Evolutionary conservation across 2,329 filamentous ascomycete genomes (phyloP).

Genomic region (Colletotrichum caudatum): DNA sequence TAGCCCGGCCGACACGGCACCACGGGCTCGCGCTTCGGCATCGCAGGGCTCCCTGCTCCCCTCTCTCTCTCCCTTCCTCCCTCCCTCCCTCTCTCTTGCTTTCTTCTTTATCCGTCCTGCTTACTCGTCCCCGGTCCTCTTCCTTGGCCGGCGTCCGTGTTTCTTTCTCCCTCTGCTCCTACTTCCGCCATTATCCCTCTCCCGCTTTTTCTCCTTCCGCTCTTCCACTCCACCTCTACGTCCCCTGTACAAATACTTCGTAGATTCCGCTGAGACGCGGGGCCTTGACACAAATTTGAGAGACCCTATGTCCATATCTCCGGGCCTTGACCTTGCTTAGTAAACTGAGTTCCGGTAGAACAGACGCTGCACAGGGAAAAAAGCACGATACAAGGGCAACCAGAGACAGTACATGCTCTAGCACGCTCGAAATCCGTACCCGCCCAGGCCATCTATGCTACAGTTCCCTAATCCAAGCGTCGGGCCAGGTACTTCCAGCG

Average conservation of each 20-base stretch:
- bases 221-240: conserved; percentile 7
- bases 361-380: conserved; percentile 10
- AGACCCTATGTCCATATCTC: conserved; percentile 13
- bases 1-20: conserved; percentile 37
- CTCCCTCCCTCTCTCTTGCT: neutral
- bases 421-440: conserved; percentile 19
- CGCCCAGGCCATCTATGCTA: conserved; percentile 23
- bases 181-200: conserved; percentile 3
- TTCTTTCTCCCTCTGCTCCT: conserved; percentile 9
- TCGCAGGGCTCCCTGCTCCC: conserved; percentile 29
- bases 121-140: neutral
- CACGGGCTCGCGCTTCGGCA: conserved; percentile 32
- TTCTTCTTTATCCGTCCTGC: conserved; percentile 3
- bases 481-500: conserved; percentile 33
- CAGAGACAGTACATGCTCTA: conserved; percentile 33
- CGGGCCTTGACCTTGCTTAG: neutral
- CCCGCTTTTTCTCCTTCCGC: neutral
- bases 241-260: neutral
- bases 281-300: neutral
- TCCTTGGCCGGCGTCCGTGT: neutral
- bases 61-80: neutral
- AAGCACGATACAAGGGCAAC: conserved; percentile 29
- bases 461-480: conserved; percentile 22
- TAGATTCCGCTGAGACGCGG: conserved; percentile 2
- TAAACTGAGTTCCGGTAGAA: neutral